phyloP scores from a whole-genome alignment of 192 early-diverging fungal species.

The Entomortierella lignicola region DNA sequence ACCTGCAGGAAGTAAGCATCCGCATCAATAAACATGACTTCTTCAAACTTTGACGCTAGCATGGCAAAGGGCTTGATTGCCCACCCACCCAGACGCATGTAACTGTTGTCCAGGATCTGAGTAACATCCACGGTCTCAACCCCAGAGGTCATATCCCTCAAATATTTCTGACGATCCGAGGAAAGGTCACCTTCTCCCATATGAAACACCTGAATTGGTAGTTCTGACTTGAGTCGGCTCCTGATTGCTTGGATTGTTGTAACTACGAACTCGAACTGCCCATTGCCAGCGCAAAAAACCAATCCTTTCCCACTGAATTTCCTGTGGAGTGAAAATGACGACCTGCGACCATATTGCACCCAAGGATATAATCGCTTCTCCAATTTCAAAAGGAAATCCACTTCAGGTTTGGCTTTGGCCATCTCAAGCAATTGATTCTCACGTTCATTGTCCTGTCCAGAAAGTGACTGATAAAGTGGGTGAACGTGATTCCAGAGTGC shows the following conservation, averaged over 20 bases:
- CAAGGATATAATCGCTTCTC: constrained; percentile 57
- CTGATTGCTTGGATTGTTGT: constrained; percentile 55
- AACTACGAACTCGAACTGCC: constrained; percentile 55
- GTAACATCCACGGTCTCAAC: constrained; percentile 56
- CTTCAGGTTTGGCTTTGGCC: constrained; percentile 23
- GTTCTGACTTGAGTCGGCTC: constrained; percentile 44
- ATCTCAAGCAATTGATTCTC: constrained; percentile 17
- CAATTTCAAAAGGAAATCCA: constrained; percentile 46
- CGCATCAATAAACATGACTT: constrained; percentile 76
- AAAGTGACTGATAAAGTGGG: constrained; percentile 49
- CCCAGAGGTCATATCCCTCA: constrained; percentile 40
- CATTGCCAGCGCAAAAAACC: constrained; percentile 61
- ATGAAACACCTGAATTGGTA: constrained; percentile 75
- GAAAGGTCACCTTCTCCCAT: constrained; percentile 61
- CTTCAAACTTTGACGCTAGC: constrained; percentile 67
- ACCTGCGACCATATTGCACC: constrained; percentile 40
- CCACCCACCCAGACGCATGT: constrained; percentile 69
- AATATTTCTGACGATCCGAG: constrained; percentile 25
- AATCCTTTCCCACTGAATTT: constrained; percentile 50
- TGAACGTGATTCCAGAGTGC: constrained; percentile 56
- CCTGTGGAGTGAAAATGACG: constrained; percentile 52
- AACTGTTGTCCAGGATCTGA: constrained; percentile 54
- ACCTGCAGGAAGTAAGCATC: constrained; percentile 74
- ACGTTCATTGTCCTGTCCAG: constrained; percentile 18
- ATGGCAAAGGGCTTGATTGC: constrained; percentile 76